phyloP scores from a whole-genome alignment of 1,284 basidiomycete species.

The Pascua guehoae region DNA sequence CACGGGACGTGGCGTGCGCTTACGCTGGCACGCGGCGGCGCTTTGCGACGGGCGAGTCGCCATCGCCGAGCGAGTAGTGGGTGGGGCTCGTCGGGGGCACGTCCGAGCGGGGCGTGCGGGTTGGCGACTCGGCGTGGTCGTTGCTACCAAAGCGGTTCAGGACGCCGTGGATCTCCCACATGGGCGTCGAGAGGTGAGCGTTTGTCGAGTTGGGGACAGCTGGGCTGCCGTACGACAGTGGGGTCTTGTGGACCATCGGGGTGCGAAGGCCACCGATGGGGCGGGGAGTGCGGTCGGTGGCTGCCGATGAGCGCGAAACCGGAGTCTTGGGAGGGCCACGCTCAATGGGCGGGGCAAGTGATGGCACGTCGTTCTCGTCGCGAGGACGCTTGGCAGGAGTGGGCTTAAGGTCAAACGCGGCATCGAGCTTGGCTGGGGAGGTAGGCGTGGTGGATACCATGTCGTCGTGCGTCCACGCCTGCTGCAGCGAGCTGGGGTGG shows the following conservation, averaged over 20 bases:
- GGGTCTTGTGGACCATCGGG: conserved; percentile 32
- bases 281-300: conserved; percentile 20
- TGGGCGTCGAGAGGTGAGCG: conserved; percentile 34
- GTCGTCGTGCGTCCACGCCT: conserved; percentile 45
- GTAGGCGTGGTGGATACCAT: conserved; percentile 22
- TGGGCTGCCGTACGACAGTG: conserved; percentile 29
- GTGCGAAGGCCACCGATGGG: conserved; percentile 26
- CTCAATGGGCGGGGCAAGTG: conserved; percentile 2
- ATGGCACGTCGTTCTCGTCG: conserved; percentile 8
- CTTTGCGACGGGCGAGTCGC: conserved; percentile 21
- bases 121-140: conserved; percentile 20
- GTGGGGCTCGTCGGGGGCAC: conserved; percentile 39
- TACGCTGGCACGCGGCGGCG: conserved; percentile 14
- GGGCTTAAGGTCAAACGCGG: conserved; percentile 44
- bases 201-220: conserved; percentile 19
- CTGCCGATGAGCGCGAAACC: conserved; percentile 40
- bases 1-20: background rate
- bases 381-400: conserved; percentile 15
- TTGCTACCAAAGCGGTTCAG: conserved; percentile 33
- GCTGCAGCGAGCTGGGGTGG: conserved; percentile 38
- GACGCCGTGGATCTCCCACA: conserved; percentile 42
- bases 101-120: conserved; percentile 22
- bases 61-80: conserved; percentile 26
- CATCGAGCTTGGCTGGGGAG: conserved; percentile 31
- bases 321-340: conserved; percentile 40